These are phyloP conservation scores for Hyphopichia fennica DNA, from an alignment of 1,139 yeast genomes.

Conservation along the genomic window DNA sequence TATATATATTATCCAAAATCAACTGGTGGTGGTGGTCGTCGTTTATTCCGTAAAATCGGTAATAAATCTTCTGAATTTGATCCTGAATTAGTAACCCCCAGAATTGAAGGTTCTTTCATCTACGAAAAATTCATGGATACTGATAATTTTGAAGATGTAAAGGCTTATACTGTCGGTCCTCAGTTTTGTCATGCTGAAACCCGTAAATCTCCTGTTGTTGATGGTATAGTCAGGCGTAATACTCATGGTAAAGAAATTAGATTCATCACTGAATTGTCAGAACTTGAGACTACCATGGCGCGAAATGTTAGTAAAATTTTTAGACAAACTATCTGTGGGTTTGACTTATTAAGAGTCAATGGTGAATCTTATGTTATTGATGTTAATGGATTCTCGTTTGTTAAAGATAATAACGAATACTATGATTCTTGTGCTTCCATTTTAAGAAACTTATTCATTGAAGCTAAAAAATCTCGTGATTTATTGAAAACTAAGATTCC, in stretches of 20 bases:
- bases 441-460: constrained; percentile 69
- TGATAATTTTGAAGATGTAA: constrained; percentile 96
- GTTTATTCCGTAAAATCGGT: constrained; percentile 92
- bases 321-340: constrained; percentile 97
- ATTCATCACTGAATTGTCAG: constrained; percentile 76
- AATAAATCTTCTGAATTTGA: constrained; percentile 97
- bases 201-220: constrained; percentile 97
- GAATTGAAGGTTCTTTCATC: constrained; percentile 88
- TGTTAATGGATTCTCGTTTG: constrained; percentile 97
- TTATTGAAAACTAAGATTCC: constrained; percentile 42
- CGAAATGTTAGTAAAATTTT: constrained; percentile 69
- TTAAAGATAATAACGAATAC: constrained; percentile 84
- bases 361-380: constrained; percentile 93
- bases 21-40: constrained; percentile 96
- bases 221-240: constrained; percentile 95
- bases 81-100: constrained; percentile 68
- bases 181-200: constrained; percentile 96
- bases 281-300: constrained; percentile 80
- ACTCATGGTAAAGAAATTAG: constrained; percentile 97
- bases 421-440: constrained; percentile 84
- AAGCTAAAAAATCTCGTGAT: constrained; percentile 50
- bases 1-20: constrained; percentile 85
- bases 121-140: constrained; percentile 98
- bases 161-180: constrained; percentile 95
- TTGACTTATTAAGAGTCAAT: constrained; percentile 85